These are phyloP conservation scores for Irpex rosettiformis DNA, from an alignment of 1,284 basidiomycete species.

Conservation along the genomic window DNA sequence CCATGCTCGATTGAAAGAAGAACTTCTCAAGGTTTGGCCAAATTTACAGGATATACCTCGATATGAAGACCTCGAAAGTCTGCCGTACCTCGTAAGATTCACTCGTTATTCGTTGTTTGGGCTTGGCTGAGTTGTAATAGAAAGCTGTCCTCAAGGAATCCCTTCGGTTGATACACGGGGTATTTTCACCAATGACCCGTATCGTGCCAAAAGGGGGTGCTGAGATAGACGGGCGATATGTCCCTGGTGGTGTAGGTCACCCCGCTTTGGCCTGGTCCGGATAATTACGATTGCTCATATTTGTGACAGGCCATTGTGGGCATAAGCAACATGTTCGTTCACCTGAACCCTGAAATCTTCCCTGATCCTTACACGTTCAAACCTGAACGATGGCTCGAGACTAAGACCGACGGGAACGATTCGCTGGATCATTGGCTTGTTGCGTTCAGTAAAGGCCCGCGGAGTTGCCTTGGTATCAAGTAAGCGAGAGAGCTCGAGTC, in stretches of 20 bases:
- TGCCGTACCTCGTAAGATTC: slow-evolving; percentile 28
- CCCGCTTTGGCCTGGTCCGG: neutral
- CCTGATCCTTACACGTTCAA: slow-evolving; percentile 33
- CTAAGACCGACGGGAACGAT: slow-evolving; percentile 10
- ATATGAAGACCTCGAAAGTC: slow-evolving; percentile 26
- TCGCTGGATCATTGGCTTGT: slow-evolving; percentile 20
- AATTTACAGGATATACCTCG: slow-evolving; percentile 19
- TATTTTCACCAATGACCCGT: slow-evolving; percentile 15
- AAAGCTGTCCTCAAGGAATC: slow-evolving; percentile 37
- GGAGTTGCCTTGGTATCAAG: slow-evolving; percentile 26
- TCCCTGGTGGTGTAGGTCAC: slow-evolving; percentile 24
- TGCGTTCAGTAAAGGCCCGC: slow-evolving; percentile 21
- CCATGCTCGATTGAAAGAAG: slow-evolving; percentile 16
- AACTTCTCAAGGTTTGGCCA: slow-evolving; percentile 29
- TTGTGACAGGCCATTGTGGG: slow-evolving; percentile 22
- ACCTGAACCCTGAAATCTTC: slow-evolving; percentile 20
- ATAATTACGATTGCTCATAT: neutral
- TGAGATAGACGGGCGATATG: slow-evolving; percentile 15
- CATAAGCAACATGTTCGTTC: slow-evolving; percentile 21
- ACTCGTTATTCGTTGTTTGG: neutral
- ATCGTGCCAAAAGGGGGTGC: slow-evolving; percentile 19
- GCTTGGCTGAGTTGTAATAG: slow-evolving; percentile 17
- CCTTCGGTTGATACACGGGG: slow-evolving; percentile 22
- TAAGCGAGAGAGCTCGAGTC: slow-evolving; percentile 4
- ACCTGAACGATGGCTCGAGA: slow-evolving; percentile 31